A percentile compares a stretch with the other conserved stretches of the same genome.
These are phyloP conservation scores for Cytospora piceicola DNA, from an alignment of 2,329 filamentous ascomycete species.

Conservation along the genomic window DNA sequence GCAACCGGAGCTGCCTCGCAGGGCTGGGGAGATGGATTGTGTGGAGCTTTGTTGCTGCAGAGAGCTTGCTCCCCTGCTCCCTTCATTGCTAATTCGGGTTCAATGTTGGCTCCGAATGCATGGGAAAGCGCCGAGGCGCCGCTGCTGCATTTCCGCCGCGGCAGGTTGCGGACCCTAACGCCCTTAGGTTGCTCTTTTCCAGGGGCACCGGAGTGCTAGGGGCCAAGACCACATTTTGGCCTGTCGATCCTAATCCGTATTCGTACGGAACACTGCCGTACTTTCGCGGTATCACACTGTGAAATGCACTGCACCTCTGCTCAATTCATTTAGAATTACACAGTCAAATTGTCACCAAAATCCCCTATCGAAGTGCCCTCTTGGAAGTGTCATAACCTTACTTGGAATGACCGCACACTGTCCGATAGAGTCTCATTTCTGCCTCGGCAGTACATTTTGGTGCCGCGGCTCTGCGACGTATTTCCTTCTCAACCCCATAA, in stretches of 20 bases:
- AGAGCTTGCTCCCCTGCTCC: too few species aligned
- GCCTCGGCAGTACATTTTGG: background rate
- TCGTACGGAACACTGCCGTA: background rate
- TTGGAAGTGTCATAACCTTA: background rate
- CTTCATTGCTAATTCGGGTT: background rate
- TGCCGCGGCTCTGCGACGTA: background rate
- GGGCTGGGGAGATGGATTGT: background rate
- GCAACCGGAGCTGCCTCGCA: background rate
- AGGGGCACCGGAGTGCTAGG: background rate
- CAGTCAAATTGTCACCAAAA: background rate
- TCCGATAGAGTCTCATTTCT: background rate
- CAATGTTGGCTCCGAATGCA: background rate
- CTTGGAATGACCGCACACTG: background rate
- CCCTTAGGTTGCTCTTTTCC: background rate
- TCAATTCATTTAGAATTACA: background rate
- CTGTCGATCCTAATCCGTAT: conserved; percentile 2
- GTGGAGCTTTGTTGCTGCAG: background rate
- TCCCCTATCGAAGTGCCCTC: too few species aligned
- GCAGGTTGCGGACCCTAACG: background rate
- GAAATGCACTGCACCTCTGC: background rate
- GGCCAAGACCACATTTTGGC: background rate
- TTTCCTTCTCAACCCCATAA: background rate
- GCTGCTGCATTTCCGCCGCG: background rate
- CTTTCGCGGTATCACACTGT: background rate
- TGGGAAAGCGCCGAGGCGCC: background rate